phyloP scores from a whole-genome alignment of 2,329 filamentous ascomycete species.

The Phoma herbarum region DNA sequence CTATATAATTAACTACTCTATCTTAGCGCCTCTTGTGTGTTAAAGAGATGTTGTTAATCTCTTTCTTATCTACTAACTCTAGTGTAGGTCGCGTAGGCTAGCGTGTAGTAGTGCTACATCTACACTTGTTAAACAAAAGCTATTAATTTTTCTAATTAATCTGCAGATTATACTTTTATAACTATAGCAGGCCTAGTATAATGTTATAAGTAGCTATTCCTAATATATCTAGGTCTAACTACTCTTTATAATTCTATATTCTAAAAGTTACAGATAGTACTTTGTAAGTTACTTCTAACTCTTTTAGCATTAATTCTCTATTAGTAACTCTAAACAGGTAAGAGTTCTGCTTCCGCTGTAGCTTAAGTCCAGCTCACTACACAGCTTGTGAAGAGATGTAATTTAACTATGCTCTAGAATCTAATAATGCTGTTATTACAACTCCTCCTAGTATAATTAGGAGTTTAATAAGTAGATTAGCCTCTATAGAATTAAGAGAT shows the following conservation, averaged over 20 bases:
- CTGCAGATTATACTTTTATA: not conserved
- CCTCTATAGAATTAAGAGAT: too few species aligned
- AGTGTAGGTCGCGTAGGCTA: too few species aligned
- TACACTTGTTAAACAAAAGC: not conserved
- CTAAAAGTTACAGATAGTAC: not conserved
- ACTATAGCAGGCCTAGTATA: not conserved
- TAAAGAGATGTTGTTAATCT: not conserved
- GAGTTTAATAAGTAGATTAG: too few species aligned
- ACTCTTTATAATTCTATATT: not conserved
- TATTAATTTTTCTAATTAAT: not conserved
- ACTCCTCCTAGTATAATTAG: too few species aligned
- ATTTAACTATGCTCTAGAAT: too few species aligned
- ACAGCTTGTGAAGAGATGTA: too few species aligned
- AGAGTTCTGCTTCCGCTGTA: too few species aligned
- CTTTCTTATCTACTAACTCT: not conserved
- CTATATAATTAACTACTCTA: not conserved
- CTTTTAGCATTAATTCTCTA: too few species aligned
- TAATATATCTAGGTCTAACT: not conserved
- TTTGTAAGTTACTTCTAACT: not conserved
- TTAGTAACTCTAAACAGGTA: too few species aligned
- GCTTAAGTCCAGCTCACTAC: too few species aligned
- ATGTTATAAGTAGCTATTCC: not conserved
- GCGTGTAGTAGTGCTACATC: not conserved
- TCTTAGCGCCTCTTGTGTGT: not conserved
- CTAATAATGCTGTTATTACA: too few species aligned